Conservation (phyloP, 805 yeast species). For the Myxozyma udenii region DNA sequence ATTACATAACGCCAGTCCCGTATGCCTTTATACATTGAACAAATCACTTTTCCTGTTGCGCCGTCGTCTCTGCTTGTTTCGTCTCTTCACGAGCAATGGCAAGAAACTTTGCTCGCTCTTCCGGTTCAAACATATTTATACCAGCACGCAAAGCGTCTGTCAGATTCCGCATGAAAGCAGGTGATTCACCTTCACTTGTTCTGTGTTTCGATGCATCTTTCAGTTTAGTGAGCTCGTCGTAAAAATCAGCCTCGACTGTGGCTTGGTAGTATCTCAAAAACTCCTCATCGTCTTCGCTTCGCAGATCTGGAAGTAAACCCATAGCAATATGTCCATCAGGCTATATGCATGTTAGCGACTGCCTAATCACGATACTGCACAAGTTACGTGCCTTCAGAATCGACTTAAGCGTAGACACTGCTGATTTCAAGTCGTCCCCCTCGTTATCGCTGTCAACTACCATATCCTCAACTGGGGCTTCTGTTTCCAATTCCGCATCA, state of each 20-base stretch:
- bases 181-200: neutral
- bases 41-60: too few relatives aligned
- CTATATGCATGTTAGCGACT: too few relatives aligned
- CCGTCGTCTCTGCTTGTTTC: too few relatives aligned
- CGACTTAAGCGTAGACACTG: too few relatives aligned
- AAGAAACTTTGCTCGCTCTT: too few relatives aligned
- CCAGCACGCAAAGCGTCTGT: conserved; percentile 8
- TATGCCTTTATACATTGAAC: too few relatives aligned
- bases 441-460: neutral
- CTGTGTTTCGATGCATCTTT: neutral
- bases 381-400: too few relatives aligned
- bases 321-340: neutral
- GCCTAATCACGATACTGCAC: too few relatives aligned
- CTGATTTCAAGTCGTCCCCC: conserved; percentile 2
- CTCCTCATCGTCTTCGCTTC: conserved; percentile 14
- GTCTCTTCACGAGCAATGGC: too few relatives aligned
- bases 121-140: conserved; percentile 9
- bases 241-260: conserved; percentile 9
- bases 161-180: neutral
- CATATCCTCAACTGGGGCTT: neutral
- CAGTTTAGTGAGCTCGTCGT: conserved; percentile 7
- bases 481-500: conserved; percentile 1
- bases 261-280: conserved; percentile 17
- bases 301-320: conserved; percentile 6
- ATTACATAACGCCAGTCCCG: too few relatives aligned